These are phyloP conservation scores for Kurtzmaniella cleridarum DNA, from an alignment of 805 yeast genomes.

Conservation along the genomic window DNA sequence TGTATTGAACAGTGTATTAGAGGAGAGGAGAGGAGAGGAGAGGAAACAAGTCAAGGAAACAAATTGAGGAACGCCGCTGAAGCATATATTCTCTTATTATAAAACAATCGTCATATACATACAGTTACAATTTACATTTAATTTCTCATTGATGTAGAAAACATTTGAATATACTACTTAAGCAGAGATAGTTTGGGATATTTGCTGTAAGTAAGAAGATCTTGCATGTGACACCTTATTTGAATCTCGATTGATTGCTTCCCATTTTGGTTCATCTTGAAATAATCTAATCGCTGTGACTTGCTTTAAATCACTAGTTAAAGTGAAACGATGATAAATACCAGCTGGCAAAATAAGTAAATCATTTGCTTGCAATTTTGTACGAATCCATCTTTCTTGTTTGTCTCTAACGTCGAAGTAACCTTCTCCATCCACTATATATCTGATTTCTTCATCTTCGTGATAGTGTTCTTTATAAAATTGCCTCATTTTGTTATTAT, in stretches of 20 bases:
- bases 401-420: constrained; percentile 80
- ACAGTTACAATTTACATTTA: no score
- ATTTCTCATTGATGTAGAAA: no score
- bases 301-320: constrained; percentile 49
- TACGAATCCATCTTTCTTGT: constrained; percentile 69
- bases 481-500: constrained; percentile 57
- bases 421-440: constrained; percentile 84
- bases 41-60: no score
- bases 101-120: no score
- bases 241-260: constrained; percentile 67
- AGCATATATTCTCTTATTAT: no score
- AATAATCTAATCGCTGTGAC: constrained; percentile 80
- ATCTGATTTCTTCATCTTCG: constrained; percentile 95
- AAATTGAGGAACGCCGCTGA: no score
- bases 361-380: constrained; percentile 59
- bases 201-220: constrained; percentile 24
- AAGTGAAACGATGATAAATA: constrained; percentile 87
- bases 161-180: no score
- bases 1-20: background rate
- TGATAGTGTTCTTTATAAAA: constrained; percentile 87
- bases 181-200: constrained; percentile 24
- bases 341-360: constrained; percentile 82
- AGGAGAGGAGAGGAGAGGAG: background rate
- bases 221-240: constrained; percentile 30
- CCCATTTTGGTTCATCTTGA: constrained; percentile 96